Evolutionary conservation across 768 basidiomycete genomes (phyloP), one percentile per base, ranked within the genome.

Genomic region (Tylopilus sp.): DNA sequence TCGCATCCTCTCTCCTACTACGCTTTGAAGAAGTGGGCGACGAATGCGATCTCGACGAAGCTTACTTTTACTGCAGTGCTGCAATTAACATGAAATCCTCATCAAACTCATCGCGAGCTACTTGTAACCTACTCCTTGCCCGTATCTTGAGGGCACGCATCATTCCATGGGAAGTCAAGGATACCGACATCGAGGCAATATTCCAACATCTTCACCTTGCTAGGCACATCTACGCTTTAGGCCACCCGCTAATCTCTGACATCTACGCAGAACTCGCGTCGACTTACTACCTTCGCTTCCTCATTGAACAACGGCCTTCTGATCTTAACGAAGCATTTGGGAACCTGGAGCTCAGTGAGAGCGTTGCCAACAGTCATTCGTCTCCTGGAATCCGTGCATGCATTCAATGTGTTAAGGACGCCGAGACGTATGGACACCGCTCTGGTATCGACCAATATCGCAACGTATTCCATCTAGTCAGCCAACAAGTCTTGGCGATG

Each of bases 391-490:
- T 68, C 29, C 54, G 54, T 13, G 48, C 57, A 5, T 66, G 63
- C 11, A 42, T 67, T 22, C 63, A 58, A 16, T 68, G 63, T 58
- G 49, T 64, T 3, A 52, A 43, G 30, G 55, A 63, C 13, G 60
- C 56, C 5, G 68, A 69, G 46, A 33, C 36, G 17, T 50, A 60
- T 17, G 49, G 46, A 13, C 69, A 67, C 43, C 51, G 50, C 3
- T 69, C 66, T 8, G 71, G 65, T 6, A 43, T 71, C 17, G 68
- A 69, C 24, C 58, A 63, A 11, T 68, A 72, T 51, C 60, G 59
- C 16, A 59, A 51, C 30, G 58, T 66, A 8, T 60, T 73, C 31
- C 60, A 59, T 44, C 49, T 66, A 14, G 38, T 69, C 26, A 55
- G 66, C 30, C 57, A 52, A 3, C 54, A 63, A 14, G 38, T 62